Conservation (phyloP, 345 rosid genomes). For the Melaleuca quinquenervia region DNA sequence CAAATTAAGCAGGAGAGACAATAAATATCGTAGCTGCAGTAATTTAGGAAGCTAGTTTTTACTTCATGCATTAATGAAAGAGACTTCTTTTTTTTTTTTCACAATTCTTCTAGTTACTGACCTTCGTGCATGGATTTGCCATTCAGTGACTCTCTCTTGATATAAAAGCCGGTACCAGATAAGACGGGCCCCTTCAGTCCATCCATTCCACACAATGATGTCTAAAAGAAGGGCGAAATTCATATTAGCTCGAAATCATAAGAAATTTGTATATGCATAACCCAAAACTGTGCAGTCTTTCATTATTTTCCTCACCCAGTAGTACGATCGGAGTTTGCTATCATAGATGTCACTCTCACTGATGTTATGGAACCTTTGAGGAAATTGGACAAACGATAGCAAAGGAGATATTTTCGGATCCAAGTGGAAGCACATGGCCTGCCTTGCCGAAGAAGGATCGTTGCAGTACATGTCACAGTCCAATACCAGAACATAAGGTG, state of each 20-base stretch:
- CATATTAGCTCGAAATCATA: not conserved
- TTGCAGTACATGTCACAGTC: slow-evolving; percentile 48
- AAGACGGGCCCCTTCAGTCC: slow-evolving; percentile 24
- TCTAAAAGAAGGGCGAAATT: not conserved
- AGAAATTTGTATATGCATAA: not conserved
- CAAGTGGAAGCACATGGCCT: slow-evolving; percentile 31
- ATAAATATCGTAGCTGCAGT: not conserved
- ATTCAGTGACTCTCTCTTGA: slow-evolving; percentile 24
- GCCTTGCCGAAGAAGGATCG: slow-evolving; percentile 31
- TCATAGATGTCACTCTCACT: slow-evolving; percentile 34
- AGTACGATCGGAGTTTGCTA: slow-evolving; percentile 6
- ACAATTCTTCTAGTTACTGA: not conserved
- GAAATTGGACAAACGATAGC: slow-evolving; percentile 31
- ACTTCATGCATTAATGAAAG: not conserved
- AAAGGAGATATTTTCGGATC: slow-evolving; percentile 20
- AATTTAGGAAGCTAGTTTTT: not conserved
- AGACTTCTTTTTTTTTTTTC: not conserved
- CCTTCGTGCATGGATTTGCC: not conserved
- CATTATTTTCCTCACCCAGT: slow-evolving; percentile 12
- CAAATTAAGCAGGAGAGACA: not conserved
- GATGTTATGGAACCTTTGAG: slow-evolving; percentile 25
- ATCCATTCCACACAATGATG: slow-evolving; percentile 10
- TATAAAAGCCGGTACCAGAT: slow-evolving; percentile 32
- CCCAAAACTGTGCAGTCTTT: not conserved
- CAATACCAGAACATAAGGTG: slow-evolving; percentile 23